Evolutionary conservation across 2,329 filamentous ascomycete genomes (phyloP).

Genomic region (Acephala macrosclerotiorum): DNA sequence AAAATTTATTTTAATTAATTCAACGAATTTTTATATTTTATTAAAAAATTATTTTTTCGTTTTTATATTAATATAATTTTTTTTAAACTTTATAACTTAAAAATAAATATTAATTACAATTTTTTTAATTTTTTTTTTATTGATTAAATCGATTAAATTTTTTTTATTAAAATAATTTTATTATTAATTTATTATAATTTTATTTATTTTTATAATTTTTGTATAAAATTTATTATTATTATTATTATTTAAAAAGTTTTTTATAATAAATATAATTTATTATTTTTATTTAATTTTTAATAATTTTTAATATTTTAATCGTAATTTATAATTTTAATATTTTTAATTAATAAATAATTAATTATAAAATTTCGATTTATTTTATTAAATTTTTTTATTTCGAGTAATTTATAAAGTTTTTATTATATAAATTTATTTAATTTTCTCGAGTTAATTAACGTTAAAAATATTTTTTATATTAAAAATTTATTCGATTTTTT

Average conservation of each 20-base stretch:
- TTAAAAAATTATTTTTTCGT: conserved; percentile 29
- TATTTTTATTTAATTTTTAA: conserved; percentile 26
- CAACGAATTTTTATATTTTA: conserved; percentile 24
- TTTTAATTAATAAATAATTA: conserved; percentile 22
- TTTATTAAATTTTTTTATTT: conserved; percentile 22
- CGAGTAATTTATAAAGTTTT: conserved; percentile 19
- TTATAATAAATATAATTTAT: conserved; percentile 25
- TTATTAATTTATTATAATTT: conserved; percentile 24
- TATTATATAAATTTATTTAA: conserved; percentile 22
- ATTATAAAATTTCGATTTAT: conserved; percentile 22
- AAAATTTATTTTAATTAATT: conserved; percentile 22
- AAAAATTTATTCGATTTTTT: conserved; percentile 25
- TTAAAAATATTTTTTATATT: conserved; percentile 27
- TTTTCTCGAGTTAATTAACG: conserved; percentile 26
- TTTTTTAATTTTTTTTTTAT: conserved; percentile 27
- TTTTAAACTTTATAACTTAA: conserved; percentile 26
- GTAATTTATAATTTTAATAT: conserved; percentile 23
- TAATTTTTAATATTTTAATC: conserved; percentile 25
- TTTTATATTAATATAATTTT: conserved; percentile 26
- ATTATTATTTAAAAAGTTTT: conserved; percentile 27
- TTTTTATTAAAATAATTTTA: conserved; percentile 23
- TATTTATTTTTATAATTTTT: conserved; percentile 26
- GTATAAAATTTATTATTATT: conserved; percentile 24
- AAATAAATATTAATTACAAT: conserved; percentile 26
- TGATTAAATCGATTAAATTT: conserved; percentile 12